phyloP scores from a whole-genome alignment of 495 filamentous ascomycete genomes.

The Penicillium odoratum region DNA sequence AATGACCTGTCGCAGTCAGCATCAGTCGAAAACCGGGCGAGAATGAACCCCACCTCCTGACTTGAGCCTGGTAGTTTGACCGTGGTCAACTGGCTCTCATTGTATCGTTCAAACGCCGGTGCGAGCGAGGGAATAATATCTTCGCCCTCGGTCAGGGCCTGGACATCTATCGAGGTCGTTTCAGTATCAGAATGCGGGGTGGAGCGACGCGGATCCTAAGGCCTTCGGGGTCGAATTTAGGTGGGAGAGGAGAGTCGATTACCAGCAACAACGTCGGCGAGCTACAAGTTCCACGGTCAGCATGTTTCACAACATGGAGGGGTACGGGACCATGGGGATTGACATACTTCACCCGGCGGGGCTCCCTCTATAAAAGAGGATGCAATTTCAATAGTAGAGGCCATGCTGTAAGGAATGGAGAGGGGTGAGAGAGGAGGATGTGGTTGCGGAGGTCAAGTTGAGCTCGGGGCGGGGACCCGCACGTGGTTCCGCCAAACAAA shows the following conservation, averaged over 20 bases:
- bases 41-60: constrained; percentile 56
- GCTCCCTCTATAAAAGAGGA: constrained; percentile 92
- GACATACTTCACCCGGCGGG: constrained; percentile 91
- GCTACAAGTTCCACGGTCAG: constrained; percentile 48
- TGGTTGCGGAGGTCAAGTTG: constrained; percentile 19
- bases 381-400: constrained; percentile 58
- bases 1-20: constrained; percentile 63
- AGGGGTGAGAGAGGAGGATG: constrained; percentile 5
- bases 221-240: neutral
- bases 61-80: constrained; percentile 86
- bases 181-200: constrained; percentile 19
- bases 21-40: constrained; percentile 7
- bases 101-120: constrained; percentile 91
- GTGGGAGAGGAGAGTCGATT: constrained; percentile 25
- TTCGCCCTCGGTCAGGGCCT: constrained; percentile 74
- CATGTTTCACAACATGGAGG: neutral
- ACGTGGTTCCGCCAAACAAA: constrained; percentile 19
- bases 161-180: constrained; percentile 67
- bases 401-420: constrained; percentile 27
- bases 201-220: neutral
- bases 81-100: constrained; percentile 86
- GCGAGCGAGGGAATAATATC: constrained; percentile 66
- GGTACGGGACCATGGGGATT: constrained; percentile 8
- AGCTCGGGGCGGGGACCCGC: constrained; percentile 30
- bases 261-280: constrained; percentile 90